Evolutionary conservation across 495 filamentous ascomycete genomes (phyloP).

Genomic region (Penicillium egyptiacum): DNA sequence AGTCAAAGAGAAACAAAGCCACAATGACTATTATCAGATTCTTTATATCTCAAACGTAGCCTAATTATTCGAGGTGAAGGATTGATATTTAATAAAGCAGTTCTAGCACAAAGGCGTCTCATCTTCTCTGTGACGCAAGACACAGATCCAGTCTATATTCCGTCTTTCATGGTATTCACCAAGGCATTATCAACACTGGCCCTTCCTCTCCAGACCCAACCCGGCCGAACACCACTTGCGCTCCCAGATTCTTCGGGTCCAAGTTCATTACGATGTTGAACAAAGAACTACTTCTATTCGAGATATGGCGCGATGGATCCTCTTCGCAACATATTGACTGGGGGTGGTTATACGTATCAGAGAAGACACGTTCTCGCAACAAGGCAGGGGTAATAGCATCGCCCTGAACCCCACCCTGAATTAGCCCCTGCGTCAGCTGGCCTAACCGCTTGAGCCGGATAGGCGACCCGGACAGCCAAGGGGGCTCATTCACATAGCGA

Average conservation of each 20-base stretch:
- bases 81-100: neutral
- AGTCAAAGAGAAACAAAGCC: neutral
- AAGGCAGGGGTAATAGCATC: slow-evolving; percentile 24
- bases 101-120: neutral
- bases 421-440: slow-evolving; percentile 38
- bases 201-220: slow-evolving; percentile 33
- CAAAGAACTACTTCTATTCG: slow-evolving; percentile 25
- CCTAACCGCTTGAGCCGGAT: slow-evolving; percentile 48
- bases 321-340: slow-evolving; percentile 36
- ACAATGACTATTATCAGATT: neutral
- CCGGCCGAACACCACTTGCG: slow-evolving; percentile 37
- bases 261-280: slow-evolving; percentile 46
- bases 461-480: slow-evolving; percentile 56
- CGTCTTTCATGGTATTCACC: slow-evolving; percentile 9
- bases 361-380: slow-evolving; percentile 34
- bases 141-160: neutral
- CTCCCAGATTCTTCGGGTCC: slow-evolving; percentile 22
- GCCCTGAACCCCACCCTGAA: slow-evolving; percentile 21
- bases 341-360: slow-evolving; percentile 36
- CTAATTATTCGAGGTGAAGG: neutral
- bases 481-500: slow-evolving; percentile 48
- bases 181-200: slow-evolving; percentile 33
- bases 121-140: neutral
- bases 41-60: neutral
- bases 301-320: slow-evolving; percentile 22